These are phyloP conservation scores for Saccharomycopsis fibuligera DNA, from an alignment of 805 yeast species.

Conservation along the genomic window DNA sequence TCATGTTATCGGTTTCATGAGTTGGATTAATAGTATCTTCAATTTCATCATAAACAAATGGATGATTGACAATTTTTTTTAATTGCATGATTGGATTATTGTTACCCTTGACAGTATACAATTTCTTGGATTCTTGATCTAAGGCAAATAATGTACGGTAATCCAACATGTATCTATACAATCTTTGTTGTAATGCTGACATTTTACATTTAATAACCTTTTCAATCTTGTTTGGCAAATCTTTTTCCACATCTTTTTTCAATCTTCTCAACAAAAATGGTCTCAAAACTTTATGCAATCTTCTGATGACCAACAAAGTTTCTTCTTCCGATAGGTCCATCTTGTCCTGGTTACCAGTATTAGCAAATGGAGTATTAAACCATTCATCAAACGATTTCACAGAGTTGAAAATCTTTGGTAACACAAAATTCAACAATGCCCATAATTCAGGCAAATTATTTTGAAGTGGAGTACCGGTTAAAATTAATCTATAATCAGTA, in stretches of 20 bases:
- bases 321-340: constrained; percentile 83
- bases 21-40: constrained; percentile 64
- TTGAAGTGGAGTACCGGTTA: constrained; percentile 86
- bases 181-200: constrained; percentile 61
- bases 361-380: constrained; percentile 86
- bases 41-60: constrained; percentile 79
- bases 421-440: constrained; percentile 76
- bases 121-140: constrained; percentile 42
- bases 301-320: constrained; percentile 69
- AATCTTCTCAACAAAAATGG: constrained; percentile 79
- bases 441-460: constrained; percentile 80
- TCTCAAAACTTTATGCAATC: constrained; percentile 80
- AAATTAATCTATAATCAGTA: constrained; percentile 70
- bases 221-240: constrained; percentile 78
- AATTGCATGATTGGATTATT: constrained; percentile 82
- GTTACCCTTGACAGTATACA: constrained; percentile 60
- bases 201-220: constrained; percentile 74
- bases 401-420: constrained; percentile 80
- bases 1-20: constrained; percentile 53
- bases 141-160: constrained; percentile 65
- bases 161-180: constrained; percentile 74
- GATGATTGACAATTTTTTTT: constrained; percentile 82
- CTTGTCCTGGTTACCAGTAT: constrained; percentile 76
- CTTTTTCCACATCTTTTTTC: constrained; percentile 83
- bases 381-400: constrained; percentile 84